Conservation (phyloP, 169 alveolate species). For the Plasmodium knowlesi region DNA sequence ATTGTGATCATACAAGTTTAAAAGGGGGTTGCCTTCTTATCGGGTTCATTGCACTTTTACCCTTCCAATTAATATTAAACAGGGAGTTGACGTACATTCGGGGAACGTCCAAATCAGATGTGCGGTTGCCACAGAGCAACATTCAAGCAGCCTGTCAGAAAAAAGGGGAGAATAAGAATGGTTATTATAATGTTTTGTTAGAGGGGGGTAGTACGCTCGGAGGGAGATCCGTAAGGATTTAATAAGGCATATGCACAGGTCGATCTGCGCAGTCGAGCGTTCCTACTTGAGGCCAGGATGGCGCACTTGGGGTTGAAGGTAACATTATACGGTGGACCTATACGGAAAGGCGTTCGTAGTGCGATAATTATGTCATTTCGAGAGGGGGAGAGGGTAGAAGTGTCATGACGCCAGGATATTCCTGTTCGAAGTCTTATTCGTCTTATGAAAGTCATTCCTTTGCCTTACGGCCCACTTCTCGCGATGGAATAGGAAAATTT, state of each 20-base stretch:
- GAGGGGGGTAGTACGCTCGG: neutral
- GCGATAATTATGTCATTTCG: neutral
- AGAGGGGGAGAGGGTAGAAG: neutral
- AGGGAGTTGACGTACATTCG: neutral
- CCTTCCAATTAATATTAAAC: neutral
- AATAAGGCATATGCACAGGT: neutral
- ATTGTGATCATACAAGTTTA: neutral
- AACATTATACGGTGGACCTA: constrained; percentile 68
- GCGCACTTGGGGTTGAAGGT: constrained; percentile 61
- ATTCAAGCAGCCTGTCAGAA: constrained; percentile 52
- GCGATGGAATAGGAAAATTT: neutral
- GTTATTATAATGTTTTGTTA: neutral
- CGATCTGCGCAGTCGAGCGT: neutral
- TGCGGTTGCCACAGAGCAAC: constrained; percentile 66
- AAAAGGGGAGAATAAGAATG: neutral
- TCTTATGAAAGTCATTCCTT: neutral
- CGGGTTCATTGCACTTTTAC: neutral
- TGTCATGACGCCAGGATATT: neutral
- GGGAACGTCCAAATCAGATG: neutral
- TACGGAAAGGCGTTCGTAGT: neutral
- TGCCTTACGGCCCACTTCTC: neutral
- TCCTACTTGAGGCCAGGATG: constrained; percentile 48
- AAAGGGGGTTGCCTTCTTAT: neutral
- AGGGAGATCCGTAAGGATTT: neutral
- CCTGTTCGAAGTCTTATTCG: neutral